A percentile compares a stretch with the other conserved stretches of the same genome.
Evolutionary conservation across 257 asterid species (phyloP).

Genomic region (Schizonepeta tenuifolia): DNA sequence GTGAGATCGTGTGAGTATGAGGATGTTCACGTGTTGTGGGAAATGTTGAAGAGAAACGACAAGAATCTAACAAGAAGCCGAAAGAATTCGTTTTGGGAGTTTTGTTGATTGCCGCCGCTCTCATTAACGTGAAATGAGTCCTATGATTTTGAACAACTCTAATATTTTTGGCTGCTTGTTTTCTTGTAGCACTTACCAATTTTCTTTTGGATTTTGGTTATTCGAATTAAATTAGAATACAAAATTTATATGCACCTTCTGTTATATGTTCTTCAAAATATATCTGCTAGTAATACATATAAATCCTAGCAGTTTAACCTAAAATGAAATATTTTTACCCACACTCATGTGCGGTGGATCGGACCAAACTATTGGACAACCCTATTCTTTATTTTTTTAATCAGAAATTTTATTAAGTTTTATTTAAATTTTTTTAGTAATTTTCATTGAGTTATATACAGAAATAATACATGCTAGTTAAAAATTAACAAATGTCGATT

Average conservation of each 20-base stretch:
- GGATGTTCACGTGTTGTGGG: slow-evolving; percentile 69
- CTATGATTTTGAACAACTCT: not conserved
- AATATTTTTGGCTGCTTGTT: not conserved
- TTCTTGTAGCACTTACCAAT: not conserved
- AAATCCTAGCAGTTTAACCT: too few relatives aligned
- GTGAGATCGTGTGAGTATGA: slow-evolving; percentile 60
- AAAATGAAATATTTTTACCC: too few relatives aligned
- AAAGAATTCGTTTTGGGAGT: slow-evolving; percentile 36
- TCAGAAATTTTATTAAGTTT: too few relatives aligned
- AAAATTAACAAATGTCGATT: too few relatives aligned
- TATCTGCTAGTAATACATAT: not conserved
- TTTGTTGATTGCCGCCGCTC: slow-evolving; percentile 28
- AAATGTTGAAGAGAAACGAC: slow-evolving; percentile 52
- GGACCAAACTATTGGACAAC: too few relatives aligned
- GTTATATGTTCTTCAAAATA: not conserved
- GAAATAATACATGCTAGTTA: too few relatives aligned
- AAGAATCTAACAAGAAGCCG: not conserved
- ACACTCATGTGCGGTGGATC: too few relatives aligned
- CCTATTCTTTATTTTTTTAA: too few relatives aligned
- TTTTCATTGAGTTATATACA: too few relatives aligned
- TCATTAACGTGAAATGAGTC: not conserved
- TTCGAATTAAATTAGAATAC: not conserved
- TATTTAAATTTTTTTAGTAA: too few relatives aligned
- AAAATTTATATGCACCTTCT: not conserved
- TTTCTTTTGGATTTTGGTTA: not conserved